Percentiles rank a stretch among this genome's conserved stretches.
These are phyloP conservation scores for Pleurotus sapidus DNA, from an alignment of 768 basidiomycete species.

Conservation along the genomic window DNA sequence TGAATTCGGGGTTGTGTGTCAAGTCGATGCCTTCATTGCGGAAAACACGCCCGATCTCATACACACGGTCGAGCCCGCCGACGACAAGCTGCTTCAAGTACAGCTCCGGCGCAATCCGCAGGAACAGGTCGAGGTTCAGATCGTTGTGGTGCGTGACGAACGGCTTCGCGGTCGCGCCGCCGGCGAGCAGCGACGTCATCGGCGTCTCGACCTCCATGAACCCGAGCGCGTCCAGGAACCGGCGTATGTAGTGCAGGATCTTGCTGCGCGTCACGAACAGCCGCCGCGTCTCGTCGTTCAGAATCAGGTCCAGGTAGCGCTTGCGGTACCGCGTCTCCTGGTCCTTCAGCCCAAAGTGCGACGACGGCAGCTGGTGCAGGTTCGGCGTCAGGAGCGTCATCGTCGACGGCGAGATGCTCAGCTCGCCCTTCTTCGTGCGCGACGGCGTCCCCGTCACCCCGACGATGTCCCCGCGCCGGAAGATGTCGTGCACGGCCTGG, in stretches of 20 bases:
- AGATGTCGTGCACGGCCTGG: conserved; percentile 70
- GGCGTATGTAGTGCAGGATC: conserved; percentile 91
- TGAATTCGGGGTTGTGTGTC: conserved; percentile 99
- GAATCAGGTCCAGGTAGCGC: conserved; percentile 97
- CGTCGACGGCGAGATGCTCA: conserved; percentile 79
- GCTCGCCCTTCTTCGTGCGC: conserved; percentile 93
- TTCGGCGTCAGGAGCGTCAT: conserved; percentile 93
- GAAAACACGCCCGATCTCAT: conserved; percentile 98
- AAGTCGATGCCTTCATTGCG: conserved; percentile 98
- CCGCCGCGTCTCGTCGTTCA: conserved; percentile 85
- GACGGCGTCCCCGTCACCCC: conserved; percentile 88
- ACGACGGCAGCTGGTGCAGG: conserved; percentile 91
- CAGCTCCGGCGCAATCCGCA: conserved; percentile 96
- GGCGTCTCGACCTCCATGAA: conserved; percentile 99
- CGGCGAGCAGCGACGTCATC: conserved; percentile 94
- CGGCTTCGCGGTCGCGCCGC: conserved; percentile 98
- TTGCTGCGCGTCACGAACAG: conserved; percentile 88
- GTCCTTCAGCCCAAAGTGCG: conserved; percentile 94
- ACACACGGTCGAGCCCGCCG: conserved; percentile 96
- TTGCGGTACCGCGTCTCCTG: conserved; percentile 97
- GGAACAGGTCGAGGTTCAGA: conserved; percentile 92
- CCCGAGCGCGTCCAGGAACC: conserved; percentile 84
- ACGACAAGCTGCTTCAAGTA: conserved; percentile 98
- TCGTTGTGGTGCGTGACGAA: conserved; percentile 99
- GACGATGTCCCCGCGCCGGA: conserved; percentile 95